Evolutionary conservation across 169 alveolate genomes (phyloP), one percentile per base, ranked within the genome.

Genomic region (Theileria annulata): DNA sequence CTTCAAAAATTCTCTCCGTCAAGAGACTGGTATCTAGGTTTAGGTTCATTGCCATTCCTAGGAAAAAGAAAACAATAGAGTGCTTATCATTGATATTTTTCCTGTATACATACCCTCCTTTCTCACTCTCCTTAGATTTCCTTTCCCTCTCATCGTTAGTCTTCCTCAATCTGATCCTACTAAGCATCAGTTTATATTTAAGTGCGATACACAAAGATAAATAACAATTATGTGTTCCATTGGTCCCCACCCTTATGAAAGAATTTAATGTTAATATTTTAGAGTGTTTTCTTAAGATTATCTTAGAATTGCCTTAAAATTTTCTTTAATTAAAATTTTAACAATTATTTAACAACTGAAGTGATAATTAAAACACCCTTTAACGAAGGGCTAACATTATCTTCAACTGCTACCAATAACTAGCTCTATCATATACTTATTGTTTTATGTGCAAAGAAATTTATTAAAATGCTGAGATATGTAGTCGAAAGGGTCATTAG

Each of bases 401-500:
- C 13, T 42, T 42, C 19, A 42, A 42, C 51, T 2, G 51, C 15
- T 8, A 42, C 15, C 15, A 42, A 42, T 42, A 42, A 1, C 51
- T 42, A 42, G 19, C 13, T 42, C 51, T 42, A 42, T 17, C 51
- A 42, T 42, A 42, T 42, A 42, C 51, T 42, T 42, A 42, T 42
- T 42, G 6, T 42, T 42, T 42, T 42, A 42, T 42, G 51, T 42
- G 51, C 51, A 42, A 42, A 42, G 51, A 64, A 70, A 83, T 17
- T 80, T 49, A 62, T 77, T 76, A 28, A 83, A 17, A 80, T 83
- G 86, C 64, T 83, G 86, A 25, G 90, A 30, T 71, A 83, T 83
- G 82, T 76, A 83, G 23, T 54, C 86, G 30, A 83, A 75, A 2
- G 90, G 90, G 72, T 83, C 90, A 3, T 75, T 69, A 1, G 90